Base-by-base conservation (phyloP, 2,329 filamentous ascomycete genomes). In the Cyclaneusma minus region DNA sequence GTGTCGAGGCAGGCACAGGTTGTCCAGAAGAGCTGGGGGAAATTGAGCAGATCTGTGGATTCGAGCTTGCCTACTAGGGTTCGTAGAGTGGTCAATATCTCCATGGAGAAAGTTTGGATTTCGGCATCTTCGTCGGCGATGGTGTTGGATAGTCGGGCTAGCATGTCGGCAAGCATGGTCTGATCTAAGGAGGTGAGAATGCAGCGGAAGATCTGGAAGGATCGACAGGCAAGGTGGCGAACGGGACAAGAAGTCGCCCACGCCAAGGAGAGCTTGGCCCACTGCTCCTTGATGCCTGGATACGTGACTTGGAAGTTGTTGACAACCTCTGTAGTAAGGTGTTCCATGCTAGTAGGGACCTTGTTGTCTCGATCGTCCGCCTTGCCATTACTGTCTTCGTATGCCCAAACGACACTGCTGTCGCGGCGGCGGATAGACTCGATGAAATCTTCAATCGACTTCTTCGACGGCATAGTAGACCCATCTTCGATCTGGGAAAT, bases 181-280 rank as follows among this genome's bases (percentile, higher is more conserved):
- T 91, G 84, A 44, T 98, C 87, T 13, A 95, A 57, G 1, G 80
- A 83, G 10, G 82, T 91, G 15, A 92, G 68, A 29, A 95, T 85
- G 46, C 87, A 95, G 16, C 89, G 69, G 55, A 94, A 98, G 7
- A 98, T 78, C 47, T 98, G 91, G 52, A 98, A 95, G 0, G 91
- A 98, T 15, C 89, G 76, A 47, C 91, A 98, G 2, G 89, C 89
- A 27, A 98, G 61, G 54, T 98, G 89, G 25, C 87, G 66, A 4
- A 98, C 91, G 0, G 89, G 83, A 47, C 91, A 98, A 3, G 85
- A 93, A 0, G 89, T 95, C 7, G 89, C 91, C 89, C 89, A 98
- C 7, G 78, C 84, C 35, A 98, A 57, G 0, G 87, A 87, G 16
- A 92, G 65, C 36, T 82, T 80, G 6, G 79, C 83, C 87, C 87